Evolutionary conservation across 2,329 filamentous ascomycete genomes (phyloP), one percentile per base, ranked within the genome.

Genomic region (Nigrospora osmanthi): DNA sequence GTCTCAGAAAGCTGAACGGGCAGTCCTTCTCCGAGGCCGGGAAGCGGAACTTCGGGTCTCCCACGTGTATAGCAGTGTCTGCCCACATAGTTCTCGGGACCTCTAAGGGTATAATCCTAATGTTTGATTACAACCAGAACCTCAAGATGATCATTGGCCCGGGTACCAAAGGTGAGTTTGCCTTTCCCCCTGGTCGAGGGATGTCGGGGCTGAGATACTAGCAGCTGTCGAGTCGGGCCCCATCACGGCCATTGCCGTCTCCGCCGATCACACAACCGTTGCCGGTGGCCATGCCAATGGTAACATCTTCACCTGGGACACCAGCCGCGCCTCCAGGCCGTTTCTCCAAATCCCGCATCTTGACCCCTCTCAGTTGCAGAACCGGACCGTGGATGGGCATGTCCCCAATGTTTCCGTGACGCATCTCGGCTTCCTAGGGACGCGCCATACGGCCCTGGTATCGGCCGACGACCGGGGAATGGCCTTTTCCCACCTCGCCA

Each of bases 111-210:
- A 83, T 96, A 63, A 86, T 97, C 46, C 72, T 98, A 60, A 82
- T 97, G 48, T 98, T 98, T 69, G 94, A 98, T 69, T 97, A 96
- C 64, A 89, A 94, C 62, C 93, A 98, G 66, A 93, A 87, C 54
- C 70, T 97, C 46, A 96, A 95, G 66, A 84, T 87, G 56, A 95
- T 97, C 47, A 89, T 98, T 51, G 93, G 93, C 2, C 86, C 87
- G 31, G 90, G 91, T 32, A 95, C 90, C 1, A 95, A 93, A 75
- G 86, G 87, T 87, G 66, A 54, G 72, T 47, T 35, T 10, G n/a
- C n/a, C 42, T 43, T 31, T 40, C 28, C 23, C 5, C 11, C 9
- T 19, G 32, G 34, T 7, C 6, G 5, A 34, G 32, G 11, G 14
- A 31, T 10, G 16, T 17, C 42, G 23, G 42, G 47, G 45, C 61